phyloP scores from a whole-genome alignment of 2,329 filamentous ascomycete genomes.

The Dothideomycetidae sp. region DNA sequence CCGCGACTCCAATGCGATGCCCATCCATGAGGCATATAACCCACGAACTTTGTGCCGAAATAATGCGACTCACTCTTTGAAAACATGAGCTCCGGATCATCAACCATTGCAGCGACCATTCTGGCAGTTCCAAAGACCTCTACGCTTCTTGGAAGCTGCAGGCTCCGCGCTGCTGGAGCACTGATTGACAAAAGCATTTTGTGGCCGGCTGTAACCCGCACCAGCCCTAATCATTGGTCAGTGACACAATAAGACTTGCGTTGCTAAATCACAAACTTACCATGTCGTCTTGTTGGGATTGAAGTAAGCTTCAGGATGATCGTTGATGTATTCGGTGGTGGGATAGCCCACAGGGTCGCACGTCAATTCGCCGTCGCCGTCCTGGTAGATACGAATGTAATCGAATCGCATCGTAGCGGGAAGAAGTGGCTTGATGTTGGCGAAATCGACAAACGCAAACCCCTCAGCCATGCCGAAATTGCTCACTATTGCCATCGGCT shows the following conservation, averaged over 20 bases:
- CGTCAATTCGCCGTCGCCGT: constrained; percentile 33
- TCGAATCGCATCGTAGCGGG: constrained; percentile 40
- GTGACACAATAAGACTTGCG: background rate
- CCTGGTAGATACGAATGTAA: constrained; percentile 42
- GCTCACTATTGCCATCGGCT: constrained; percentile 52
- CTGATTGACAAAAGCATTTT: constrained; percentile 30
- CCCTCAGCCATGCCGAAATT: constrained; percentile 47
- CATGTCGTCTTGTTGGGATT: constrained; percentile 39
- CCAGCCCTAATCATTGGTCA: constrained; percentile 10
- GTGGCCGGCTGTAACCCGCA: constrained; percentile 27
- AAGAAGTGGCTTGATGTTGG: constrained; percentile 37
- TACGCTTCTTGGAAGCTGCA: constrained; percentile 4
- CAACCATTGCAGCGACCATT: constrained; percentile 8
- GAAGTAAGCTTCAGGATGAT: constrained; percentile 34
- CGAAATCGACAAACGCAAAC: constrained; percentile 36
- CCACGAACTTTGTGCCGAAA: too few relatives aligned
- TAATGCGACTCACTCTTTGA: too few relatives aligned
- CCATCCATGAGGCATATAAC: background rate
- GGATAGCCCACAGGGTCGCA: constrained; percentile 42
- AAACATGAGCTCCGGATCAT: background rate
- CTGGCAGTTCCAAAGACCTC: constrained; percentile 7
- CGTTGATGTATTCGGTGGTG: constrained; percentile 37
- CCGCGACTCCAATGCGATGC: background rate
- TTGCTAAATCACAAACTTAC: constrained; percentile 11
- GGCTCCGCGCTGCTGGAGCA: constrained; percentile 17